These are phyloP conservation scores for Hygrocybe coccinea DNA, from an alignment of 768 basidiomycete species.

Conservation along the genomic window DNA sequence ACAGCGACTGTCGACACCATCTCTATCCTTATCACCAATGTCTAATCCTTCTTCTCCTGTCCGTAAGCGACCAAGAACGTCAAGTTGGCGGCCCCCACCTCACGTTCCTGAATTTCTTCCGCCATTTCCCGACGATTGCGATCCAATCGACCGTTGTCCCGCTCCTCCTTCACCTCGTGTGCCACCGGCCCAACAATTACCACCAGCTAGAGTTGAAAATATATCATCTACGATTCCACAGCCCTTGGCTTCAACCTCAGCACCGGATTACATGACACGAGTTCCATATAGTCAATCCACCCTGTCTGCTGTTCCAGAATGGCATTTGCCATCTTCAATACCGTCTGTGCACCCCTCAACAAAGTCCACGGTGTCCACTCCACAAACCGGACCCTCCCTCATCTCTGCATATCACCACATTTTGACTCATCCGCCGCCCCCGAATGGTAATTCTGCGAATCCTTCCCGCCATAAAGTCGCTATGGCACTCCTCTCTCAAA, in stretches of 20 bases:
- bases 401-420: constrained; percentile 72
- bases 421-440: constrained; percentile 61
- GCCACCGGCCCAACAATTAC: constrained; percentile 27
- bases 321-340: constrained; percentile 57
- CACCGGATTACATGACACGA: constrained; percentile 66
- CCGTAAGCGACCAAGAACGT: constrained; percentile 52
- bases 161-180: constrained; percentile 33
- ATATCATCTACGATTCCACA: constrained; percentile 38
- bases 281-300: constrained; percentile 73
- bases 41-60: constrained; percentile 54
- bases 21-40: constrained; percentile 50
- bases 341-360: constrained; percentile 18
- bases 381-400: constrained; percentile 60
- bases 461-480: constrained; percentile 71
- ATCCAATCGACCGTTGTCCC: constrained; percentile 27
- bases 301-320: constrained; percentile 57
- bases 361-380: constrained; percentile 34
- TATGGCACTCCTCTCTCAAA: constrained; percentile 58
- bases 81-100: constrained; percentile 56
- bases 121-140: constrained; percentile 50
- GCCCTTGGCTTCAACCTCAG: constrained; percentile 44
- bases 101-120: constrained; percentile 66
- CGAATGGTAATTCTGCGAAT: constrained; percentile 44
- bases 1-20: constrained; percentile 28
- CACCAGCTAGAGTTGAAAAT: constrained; percentile 34